A percentile compares a stretch with the other conserved stretches of the same genome.
These are phyloP conservation scores for Fennellomyces sp. DNA, from an alignment of 371 early-diverging fungal genomes.

Conservation along the genomic window DNA sequence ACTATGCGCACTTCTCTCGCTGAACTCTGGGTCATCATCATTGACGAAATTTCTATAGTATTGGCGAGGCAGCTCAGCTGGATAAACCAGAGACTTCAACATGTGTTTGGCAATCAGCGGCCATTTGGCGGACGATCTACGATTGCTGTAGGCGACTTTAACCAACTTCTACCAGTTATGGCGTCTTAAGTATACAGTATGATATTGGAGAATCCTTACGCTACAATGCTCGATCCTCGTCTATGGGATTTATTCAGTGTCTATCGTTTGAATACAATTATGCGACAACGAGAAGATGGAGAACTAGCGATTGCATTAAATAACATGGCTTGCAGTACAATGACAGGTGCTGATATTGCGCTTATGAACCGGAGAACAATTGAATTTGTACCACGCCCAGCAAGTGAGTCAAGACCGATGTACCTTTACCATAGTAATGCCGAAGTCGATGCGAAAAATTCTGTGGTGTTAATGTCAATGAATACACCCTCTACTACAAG, in stretches of 20 bases:
- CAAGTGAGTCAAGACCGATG: neutral
- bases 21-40: neutral
- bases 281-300: conserved; percentile 14
- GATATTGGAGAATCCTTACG: neutral
- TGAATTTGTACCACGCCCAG: neutral
- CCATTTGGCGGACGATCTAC: neutral
- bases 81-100: neutral
- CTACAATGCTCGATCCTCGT: neutral
- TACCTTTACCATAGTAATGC: neutral
- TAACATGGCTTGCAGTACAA: conserved; percentile 7
- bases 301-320: conserved; percentile 11
- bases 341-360: conserved; percentile 1
- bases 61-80: neutral
- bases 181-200: neutral
- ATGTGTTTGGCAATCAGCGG: neutral
- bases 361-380: neutral
- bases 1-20: neutral
- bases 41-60: neutral
- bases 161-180: conserved; percentile 11
- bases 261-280: conserved; percentile 2
- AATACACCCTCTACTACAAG: neutral
- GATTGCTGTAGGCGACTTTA: conserved; percentile 10
- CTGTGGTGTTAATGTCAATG: neutral
- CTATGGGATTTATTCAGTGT: conserved; percentile 8
- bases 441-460: neutral